Conservation (phyloP, 2,329 filamentous ascomycete genomes). For the Talaromyces sp. region DNA sequence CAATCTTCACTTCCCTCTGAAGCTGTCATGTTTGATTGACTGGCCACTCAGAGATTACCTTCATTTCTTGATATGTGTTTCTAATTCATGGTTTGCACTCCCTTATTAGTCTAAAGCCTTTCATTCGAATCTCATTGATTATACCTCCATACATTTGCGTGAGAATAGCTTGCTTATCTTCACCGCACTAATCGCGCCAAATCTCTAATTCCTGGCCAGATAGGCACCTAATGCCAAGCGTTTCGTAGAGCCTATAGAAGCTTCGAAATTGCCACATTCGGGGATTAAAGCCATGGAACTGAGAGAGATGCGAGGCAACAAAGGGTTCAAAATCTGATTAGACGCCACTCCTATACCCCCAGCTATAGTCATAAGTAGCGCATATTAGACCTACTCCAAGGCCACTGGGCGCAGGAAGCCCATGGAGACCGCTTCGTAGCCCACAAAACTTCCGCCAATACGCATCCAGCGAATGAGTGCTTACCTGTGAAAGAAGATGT, state of each 20-base stretch:
- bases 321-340: neutral
- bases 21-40: constrained; percentile 3
- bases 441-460: constrained; percentile 3
- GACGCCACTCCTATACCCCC: constrained; percentile 1
- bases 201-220: neutral
- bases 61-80: constrained; percentile 11
- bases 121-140: neutral
- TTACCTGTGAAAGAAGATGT: neutral
- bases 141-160: neutral
- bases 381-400: neutral
- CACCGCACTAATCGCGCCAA: neutral
- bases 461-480: neutral
- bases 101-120: neutral
- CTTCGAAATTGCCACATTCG: neutral
- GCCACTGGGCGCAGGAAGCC: neutral
- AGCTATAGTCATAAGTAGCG: neutral
- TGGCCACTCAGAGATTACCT: neutral
- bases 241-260: neutral
- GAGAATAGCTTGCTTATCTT: neutral
- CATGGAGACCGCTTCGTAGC: neutral
- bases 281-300: neutral
- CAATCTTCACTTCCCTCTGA: constrained; percentile 6
- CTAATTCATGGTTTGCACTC: constrained; percentile 4
- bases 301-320: neutral
- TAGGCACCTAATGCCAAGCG: neutral